These are phyloP conservation scores for Phylloporus arenicola DNA, from an alignment of 768 basidiomycete genomes.

Conservation along the genomic window DNA sequence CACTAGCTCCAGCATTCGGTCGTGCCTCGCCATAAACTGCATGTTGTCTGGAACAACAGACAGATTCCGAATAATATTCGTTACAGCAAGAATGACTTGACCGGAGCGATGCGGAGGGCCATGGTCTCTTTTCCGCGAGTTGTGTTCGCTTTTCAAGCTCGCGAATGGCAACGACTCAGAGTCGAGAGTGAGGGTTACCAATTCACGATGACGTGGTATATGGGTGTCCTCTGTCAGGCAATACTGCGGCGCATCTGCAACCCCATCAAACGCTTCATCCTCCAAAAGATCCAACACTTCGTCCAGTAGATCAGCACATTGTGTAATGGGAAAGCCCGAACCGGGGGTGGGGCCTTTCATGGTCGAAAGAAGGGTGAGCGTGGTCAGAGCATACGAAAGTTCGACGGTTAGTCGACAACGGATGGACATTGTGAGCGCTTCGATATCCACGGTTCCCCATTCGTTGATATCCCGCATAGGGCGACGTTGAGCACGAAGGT, in stretches of 20 bases:
- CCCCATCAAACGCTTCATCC: slow-evolving; percentile 66
- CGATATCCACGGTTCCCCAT: slow-evolving; percentile 86
- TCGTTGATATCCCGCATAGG: slow-evolving; percentile 71
- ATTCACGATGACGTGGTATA: slow-evolving; percentile 60
- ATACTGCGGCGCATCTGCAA: slow-evolving; percentile 29
- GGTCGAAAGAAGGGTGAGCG: slow-evolving; percentile 74
- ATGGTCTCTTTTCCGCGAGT: slow-evolving; percentile 41
- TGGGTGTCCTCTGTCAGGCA: slow-evolving; percentile 26
- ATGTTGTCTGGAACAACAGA: slow-evolving; percentile 70
- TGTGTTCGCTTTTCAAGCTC: slow-evolving; percentile 41
- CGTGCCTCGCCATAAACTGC: slow-evolving; percentile 58
- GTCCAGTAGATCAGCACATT: slow-evolving; percentile 76
- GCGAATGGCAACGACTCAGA: slow-evolving; percentile 57
- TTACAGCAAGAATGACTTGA: slow-evolving; percentile 60
- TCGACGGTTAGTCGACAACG: slow-evolving; percentile 81
- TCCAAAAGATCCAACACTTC: slow-evolving; percentile 85
- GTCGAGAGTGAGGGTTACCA: slow-evolving; percentile 56
- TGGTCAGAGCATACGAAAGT: slow-evolving; percentile 85
- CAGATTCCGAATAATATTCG: slow-evolving; percentile 85
- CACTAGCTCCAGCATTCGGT: slow-evolving; percentile 58
- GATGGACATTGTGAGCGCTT: slow-evolving; percentile 88
- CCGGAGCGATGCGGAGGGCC: slow-evolving; percentile 60
- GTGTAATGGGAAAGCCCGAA: slow-evolving; percentile 65
- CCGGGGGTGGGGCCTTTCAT: slow-evolving; percentile 59
- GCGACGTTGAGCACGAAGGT: slow-evolving; percentile 45